Evolutionary conservation across 176 grass and related monocot genomes (phyloP), one percentile per base, ranked within the genome.

Genomic region (Elymus sibiricus): DNA sequence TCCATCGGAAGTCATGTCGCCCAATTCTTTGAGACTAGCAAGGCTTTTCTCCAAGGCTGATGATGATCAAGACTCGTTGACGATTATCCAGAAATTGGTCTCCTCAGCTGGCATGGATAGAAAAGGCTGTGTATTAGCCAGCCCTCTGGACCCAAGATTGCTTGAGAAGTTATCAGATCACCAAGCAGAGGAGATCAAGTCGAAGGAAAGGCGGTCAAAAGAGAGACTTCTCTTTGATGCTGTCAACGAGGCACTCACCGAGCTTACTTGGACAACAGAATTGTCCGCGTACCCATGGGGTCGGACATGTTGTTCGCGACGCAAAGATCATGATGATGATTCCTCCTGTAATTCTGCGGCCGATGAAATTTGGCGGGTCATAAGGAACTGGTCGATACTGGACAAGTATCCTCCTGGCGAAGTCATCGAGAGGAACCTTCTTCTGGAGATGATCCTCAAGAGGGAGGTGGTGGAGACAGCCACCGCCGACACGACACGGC

Each of bases 31-130:
- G 86, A 91, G 92, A 65, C 86, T 95, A 77, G 94, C 88, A 24
- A 87, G 84, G 39, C 83, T 92, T 90, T 91, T 99, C 79, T 92
- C 97, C 1, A 94, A 91, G 82, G 97, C 88, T 64, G 97, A 99
- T 21, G 92, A 96, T 77, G 97, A 99, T 69, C 88, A 93, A 34
- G 89, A 99, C 61, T 89, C 81, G 2, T 86, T 88, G 65, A 86
- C 83, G 3, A 92, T 92, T 80, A 89, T 99, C 71, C 82, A 94
- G 16, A 94, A 94, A 39, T 65, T 99, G 51, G 65, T 96, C 5
- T 82, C 29, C 47, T 91, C 82, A 62, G 82, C 87, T 25, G 88
- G 86, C 69, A 84, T 91, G 83, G 88, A 91, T 38, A 63, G 27
- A 79, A 82, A 91, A 85, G 51, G 79, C 49, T 93, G 88, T 66